These are phyloP conservation scores for Candida frijolesensis DNA, from an alignment of 1,139 yeast species.

Conservation along the genomic window DNA sequence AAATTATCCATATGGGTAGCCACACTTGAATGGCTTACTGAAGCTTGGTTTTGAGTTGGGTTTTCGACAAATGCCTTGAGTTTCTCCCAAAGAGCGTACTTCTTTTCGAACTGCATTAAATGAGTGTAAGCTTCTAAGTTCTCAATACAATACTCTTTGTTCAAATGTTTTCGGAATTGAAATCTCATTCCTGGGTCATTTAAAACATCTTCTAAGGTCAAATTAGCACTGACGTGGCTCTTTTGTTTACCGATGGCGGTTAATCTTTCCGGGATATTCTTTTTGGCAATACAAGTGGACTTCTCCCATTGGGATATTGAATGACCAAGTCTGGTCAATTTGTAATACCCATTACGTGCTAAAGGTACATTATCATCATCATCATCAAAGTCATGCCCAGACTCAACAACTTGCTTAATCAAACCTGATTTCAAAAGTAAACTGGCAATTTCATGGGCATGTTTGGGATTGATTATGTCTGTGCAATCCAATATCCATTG, in stretches of 20 bases:
- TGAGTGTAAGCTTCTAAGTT: slow-evolving; percentile 72
- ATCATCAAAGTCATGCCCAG: too few species aligned
- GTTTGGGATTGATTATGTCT: slow-evolving; percentile 58
- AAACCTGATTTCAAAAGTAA: slow-evolving; percentile 54
- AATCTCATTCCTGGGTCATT: slow-evolving; percentile 79
- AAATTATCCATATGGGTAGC: slow-evolving; percentile 30
- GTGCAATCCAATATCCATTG: slow-evolving; percentile 95
- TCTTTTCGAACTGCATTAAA: slow-evolving; percentile 44
- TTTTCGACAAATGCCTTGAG: not conserved
- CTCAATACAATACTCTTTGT: slow-evolving; percentile 69
- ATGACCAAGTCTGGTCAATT: slow-evolving; percentile 12
- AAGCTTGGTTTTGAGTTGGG: not conserved
- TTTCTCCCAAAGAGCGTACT: slow-evolving; percentile 20
- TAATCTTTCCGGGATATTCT: not conserved
- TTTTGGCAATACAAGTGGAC: not conserved
- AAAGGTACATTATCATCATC: not conserved
- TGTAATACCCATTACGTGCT: slow-evolving; percentile 9
- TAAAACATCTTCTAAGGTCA: slow-evolving; percentile 49
- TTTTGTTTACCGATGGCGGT: not conserved
- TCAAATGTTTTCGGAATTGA: slow-evolving; percentile 66
- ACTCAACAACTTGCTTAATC: slow-evolving; percentile 27
- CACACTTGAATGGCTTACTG: not conserved
- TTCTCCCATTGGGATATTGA: slow-evolving; percentile 15
- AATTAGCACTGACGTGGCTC: not conserved
- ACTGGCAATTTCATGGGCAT: slow-evolving; percentile 64